Base-by-base conservation (phyloP, 2,329 filamentous ascomycete species). In the Monilinia fructicola region DNA sequence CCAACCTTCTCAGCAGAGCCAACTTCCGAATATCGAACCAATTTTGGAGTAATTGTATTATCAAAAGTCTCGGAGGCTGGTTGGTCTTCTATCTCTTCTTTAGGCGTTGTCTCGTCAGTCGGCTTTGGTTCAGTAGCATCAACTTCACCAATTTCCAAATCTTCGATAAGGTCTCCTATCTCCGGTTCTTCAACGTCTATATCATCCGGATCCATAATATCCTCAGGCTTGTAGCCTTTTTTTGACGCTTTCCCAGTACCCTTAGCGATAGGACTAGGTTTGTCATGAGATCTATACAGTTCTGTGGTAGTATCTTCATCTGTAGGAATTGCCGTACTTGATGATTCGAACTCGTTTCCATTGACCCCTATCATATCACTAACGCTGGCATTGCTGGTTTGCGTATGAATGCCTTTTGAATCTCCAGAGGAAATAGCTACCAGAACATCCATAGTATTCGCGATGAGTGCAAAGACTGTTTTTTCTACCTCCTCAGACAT, bases 201-300 rank as follows among this genome's bases (percentile, higher is more conserved):
- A 44, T 76, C 74, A 38, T 79, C 77, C 4, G 78, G 78, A 62
- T 78, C 72, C 7, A 73, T 60, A 12, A 71, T 61, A 18, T 68
- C 70, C 53, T 67, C 65, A 4, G 56, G 23, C 31, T 62, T 50
- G 21, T 67, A 64, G 54, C 23, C 23, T 31, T 69, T 71, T 23
- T 69, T 68, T 35, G 52, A 53, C 40, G 67, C 68, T n/a, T 66
- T 23, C 11, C 67, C 66, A 40, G 38, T 3, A 40, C 11, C 12
- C 14, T 73, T 68, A 53, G 72, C 71, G 50, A 73, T 75, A n/a
- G 74, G 69, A 54, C 72, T 70, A 21, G 71, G 69, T 38, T 65
- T 67, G 35, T 69, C 65, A 28, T 68, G 38, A 54, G 44, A n/a
- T 28, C 42, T 61, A 35, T 35, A 64, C 21, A 46, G 67, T 44